A percentile compares a stretch with the other conserved stretches of the same genome.
phyloP scores from a whole-genome alignment of 75 land plant species.

The Pinus tabuliformis region DNA sequence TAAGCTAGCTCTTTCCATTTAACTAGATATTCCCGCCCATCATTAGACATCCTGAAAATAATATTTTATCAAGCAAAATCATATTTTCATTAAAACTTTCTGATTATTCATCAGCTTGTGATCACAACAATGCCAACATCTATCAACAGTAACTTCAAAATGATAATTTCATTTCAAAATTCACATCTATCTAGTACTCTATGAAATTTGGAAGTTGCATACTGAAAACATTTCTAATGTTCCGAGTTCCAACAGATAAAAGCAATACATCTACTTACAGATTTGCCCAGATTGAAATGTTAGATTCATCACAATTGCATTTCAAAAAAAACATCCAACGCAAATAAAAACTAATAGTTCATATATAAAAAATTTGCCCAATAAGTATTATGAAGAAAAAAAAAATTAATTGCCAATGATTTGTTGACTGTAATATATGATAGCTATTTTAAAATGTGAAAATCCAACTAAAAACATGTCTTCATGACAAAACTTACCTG shows the following conservation, averaged over 20 bases:
- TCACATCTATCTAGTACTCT: not conserved
- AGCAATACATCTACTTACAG: not conserved
- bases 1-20: conserved; percentile 96
- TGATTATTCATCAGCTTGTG: not conserved
- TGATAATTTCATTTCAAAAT: too few species aligned
- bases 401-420: not conserved
- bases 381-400: not conserved
- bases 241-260: not conserved
- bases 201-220: not conserved
- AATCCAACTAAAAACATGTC: not conserved
- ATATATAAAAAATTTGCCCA: not conserved
- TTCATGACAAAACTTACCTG: conserved; percentile 43
- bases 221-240: not conserved
- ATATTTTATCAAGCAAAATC: not conserved
- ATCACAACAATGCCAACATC: not conserved
- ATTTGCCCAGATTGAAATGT: not conserved
- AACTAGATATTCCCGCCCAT: conserved; percentile 75
- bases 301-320: not conserved
- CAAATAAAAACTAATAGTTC: not conserved
- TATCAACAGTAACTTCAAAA: not conserved
- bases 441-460: not conserved
- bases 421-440: not conserved
- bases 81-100: not conserved
- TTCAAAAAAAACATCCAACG: not conserved
- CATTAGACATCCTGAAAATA: conserved; percentile 51